These are phyloP conservation scores for Nigrograna mackinnonii DNA, from an alignment of 2,329 filamentous ascomycete genomes.

Conservation along the genomic window DNA sequence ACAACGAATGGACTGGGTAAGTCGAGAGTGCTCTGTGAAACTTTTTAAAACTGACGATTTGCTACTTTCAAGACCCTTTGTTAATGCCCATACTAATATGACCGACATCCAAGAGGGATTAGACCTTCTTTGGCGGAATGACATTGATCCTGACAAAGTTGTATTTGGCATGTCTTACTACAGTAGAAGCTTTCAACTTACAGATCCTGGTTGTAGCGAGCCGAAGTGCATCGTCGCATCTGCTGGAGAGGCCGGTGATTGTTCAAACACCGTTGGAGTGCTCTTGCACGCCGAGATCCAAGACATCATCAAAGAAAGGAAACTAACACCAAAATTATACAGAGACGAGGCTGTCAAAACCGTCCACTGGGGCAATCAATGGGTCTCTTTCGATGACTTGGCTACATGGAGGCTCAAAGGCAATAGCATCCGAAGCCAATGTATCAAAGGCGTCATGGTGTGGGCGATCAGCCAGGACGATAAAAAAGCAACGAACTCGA, in stretches of 20 bases:
- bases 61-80: too few species aligned
- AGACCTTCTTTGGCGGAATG: slow-evolving; percentile 51
- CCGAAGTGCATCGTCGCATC: slow-evolving; percentile 14
- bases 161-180: slow-evolving; percentile 52
- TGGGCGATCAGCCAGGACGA: slow-evolving; percentile 12
- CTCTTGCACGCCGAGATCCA: slow-evolving; percentile 40
- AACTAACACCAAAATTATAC: slow-evolving; percentile 19
- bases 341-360: slow-evolving; percentile 34
- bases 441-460: slow-evolving; percentile 31
- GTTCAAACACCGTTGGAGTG: slow-evolving; percentile 30
- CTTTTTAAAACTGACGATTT: too few species aligned
- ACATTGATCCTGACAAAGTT: slow-evolving; percentile 46
- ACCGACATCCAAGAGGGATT: slow-evolving; percentile 47
- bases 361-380: slow-evolving; percentile 35
- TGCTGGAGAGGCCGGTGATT: slow-evolving; percentile 15
- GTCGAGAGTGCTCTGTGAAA: too few species aligned
- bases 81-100: slow-evolving; percentile 47
- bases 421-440: slow-evolving; percentile 32
- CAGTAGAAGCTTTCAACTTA: slow-evolving; percentile 35
- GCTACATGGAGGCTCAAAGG: slow-evolving; percentile 39
- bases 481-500: neutral
- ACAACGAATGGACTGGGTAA: slow-evolving; percentile 25
- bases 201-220: slow-evolving; percentile 13
- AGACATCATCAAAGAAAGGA: slow-evolving; percentile 22
- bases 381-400: slow-evolving; percentile 44